Evolutionary conservation across 345 rosid genomes (phyloP).

Genomic region (Acer saccharum): DNA sequence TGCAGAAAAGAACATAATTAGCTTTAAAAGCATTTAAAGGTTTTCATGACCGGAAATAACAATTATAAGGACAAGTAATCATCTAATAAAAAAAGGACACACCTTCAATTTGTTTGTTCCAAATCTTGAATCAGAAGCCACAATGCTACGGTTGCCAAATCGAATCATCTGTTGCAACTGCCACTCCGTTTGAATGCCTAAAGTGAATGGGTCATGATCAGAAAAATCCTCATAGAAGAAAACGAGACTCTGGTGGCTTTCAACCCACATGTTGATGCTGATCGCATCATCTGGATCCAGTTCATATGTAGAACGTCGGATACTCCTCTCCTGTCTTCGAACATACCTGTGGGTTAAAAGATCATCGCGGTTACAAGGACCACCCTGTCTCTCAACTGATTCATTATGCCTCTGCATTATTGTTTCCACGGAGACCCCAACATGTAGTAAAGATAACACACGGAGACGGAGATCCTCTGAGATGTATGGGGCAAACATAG

Average conservation of each 20-base stretch:
- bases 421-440: slow-evolving; percentile 94
- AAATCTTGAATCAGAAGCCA: slow-evolving; percentile 91
- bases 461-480: slow-evolving; percentile 96
- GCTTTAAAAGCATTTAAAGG: slow-evolving; percentile 21
- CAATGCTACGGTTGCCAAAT: slow-evolving; percentile 78
- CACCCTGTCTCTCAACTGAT: slow-evolving; percentile 89
- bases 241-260: slow-evolving; percentile 70
- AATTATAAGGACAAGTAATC: not conserved
- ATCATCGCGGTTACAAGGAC: slow-evolving; percentile 85
- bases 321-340: slow-evolving; percentile 88
- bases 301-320: slow-evolving; percentile 78
- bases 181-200: slow-evolving; percentile 98
- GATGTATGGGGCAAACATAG: slow-evolving; percentile 97
- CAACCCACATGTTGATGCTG: slow-evolving; percentile 85
- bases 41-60: slow-evolving; percentile 4
- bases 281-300: slow-evolving; percentile 79
- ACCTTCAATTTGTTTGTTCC: slow-evolving; percentile 94
- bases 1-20: slow-evolving; percentile 32
- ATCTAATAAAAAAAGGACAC: slow-evolving; percentile 29
- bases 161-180: slow-evolving; percentile 98
- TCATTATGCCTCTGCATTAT: slow-evolving; percentile 96
- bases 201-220: slow-evolving; percentile 68
- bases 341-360: slow-evolving; percentile 92
- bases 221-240: slow-evolving; percentile 80
- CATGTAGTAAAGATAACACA: slow-evolving; percentile 77